phyloP scores from a whole-genome alignment of 495 filamentous ascomycete genomes.

The Trichocladium antarcticum region DNA sequence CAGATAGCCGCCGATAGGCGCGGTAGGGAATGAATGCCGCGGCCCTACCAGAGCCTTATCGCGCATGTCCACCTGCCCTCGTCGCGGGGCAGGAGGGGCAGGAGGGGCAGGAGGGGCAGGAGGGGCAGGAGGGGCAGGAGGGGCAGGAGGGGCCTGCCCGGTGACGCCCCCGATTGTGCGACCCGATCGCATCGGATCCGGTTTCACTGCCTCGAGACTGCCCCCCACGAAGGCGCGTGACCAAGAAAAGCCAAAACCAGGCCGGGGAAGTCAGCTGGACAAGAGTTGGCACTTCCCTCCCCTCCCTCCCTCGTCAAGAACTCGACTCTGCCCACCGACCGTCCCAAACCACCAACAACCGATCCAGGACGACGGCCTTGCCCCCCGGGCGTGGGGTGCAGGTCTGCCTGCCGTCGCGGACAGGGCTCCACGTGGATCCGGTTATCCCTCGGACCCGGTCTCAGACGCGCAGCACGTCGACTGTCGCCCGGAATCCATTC shows the following conservation, averaged over 20 bases:
- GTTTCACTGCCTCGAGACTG: neutral
- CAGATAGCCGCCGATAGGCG: conserved; percentile 22
- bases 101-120: neutral
- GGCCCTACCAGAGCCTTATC: conserved; percentile 9
- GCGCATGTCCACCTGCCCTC: neutral
- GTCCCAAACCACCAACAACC: neutral
- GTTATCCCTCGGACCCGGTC: neutral
- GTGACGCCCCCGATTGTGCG: conserved; percentile 1
- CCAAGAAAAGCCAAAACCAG: neutral
- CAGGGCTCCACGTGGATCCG: conserved; percentile 3
- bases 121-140: neutral
- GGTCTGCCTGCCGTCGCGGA: neutral
- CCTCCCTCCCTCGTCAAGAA: neutral
- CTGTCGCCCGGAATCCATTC: neutral
- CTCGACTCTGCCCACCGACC: neutral
- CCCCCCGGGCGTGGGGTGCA: neutral
- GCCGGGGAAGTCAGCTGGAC: neutral
- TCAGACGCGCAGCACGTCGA: neutral
- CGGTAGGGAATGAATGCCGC: neutral
- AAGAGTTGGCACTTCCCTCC: too few species aligned
- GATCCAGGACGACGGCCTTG: neutral
- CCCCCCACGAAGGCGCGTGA: too few species aligned
- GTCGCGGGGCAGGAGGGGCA: neutral
- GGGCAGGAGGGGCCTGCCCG: neutral
- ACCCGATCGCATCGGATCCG: conserved; percentile 4